Evolutionary conservation across 257 asterid genomes (phyloP).

Genomic region (Nicotiana otophora): DNA sequence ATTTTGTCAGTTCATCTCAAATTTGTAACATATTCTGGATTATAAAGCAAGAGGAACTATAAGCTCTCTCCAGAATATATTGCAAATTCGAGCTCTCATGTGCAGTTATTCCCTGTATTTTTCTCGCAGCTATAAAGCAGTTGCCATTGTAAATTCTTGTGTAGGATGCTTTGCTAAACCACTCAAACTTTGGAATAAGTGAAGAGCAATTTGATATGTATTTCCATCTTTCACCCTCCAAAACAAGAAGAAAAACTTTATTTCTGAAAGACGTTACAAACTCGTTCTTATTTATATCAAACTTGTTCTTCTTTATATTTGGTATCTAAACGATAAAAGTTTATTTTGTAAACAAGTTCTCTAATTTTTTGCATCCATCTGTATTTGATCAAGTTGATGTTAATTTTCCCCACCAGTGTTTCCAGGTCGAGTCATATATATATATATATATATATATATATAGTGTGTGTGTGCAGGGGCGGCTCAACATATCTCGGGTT

Average conservation of each 20-base stretch:
- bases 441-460: no score
- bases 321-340: not conserved
- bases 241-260: not conserved
- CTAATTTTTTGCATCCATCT: not conserved
- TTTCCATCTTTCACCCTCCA: not conserved
- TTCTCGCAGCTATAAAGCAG: not conserved
- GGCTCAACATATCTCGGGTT: no score
- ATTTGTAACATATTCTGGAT: conserved; percentile 2
- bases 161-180: not conserved
- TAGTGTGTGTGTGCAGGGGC: no score
- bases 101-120: not conserved
- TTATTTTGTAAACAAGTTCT: not conserved
- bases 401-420: no score
- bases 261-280: not conserved
- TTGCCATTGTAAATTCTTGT: not conserved
- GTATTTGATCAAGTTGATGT: no score
- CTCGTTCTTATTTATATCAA: not conserved
- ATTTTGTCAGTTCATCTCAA: not conserved
- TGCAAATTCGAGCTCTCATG: not conserved
- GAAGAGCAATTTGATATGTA: not conserved
- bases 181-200: not conserved
- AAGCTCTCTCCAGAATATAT: not conserved
- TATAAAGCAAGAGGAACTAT: not conserved
- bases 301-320: not conserved
- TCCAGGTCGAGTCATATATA: no score